Evolutionary conservation across 306 rosid species (phyloP), one percentile per base, ranked within the genome.

Genomic region (Fragaria vesca): DNA sequence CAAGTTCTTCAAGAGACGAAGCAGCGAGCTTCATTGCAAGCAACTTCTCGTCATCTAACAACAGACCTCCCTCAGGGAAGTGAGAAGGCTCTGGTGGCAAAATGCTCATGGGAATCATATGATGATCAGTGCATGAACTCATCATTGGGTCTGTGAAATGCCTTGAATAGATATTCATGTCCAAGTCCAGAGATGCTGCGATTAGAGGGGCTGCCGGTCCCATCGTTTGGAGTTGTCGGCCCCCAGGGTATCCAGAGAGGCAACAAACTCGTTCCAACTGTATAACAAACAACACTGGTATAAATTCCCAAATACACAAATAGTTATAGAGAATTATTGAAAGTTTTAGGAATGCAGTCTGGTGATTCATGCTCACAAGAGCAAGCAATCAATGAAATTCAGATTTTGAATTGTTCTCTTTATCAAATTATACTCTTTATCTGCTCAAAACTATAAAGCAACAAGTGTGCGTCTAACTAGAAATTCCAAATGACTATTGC

Each of bases 151-250:
- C 96, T 0, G 78, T 20, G 55, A 87, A 95, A 76, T 89, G 88
- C 82, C 97, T 84, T 11, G 97, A 81, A 82, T 92, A 95, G 5
- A 92, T 92, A 82, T 84, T 85, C 97, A 95, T 95, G 85, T 92
- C 98, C 74, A 92, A 76, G 43, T 92, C 97, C 81, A 95, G 72
- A 7, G 97, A 92, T 2, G 93, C 88, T 0, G 86, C 80, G 89
- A 92, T 70, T 0, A 89, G 87, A 7, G 86, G 63, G 11, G 84
- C 63, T 13, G 87, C 71, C 12, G 89, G 84, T 57, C 67, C 77
- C 88, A 90, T 83, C 16, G 86, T 66, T 81, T 82, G 90, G 51
- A 92, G 79, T 77, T 84, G 60, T 4, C 93, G 88, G 5, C 96
- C 93, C 0, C 87, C 72, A 0, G 87, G 76, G 72, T 86, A 91